Evolutionary conservation across 2,329 filamentous ascomycete species (phyloP), one percentile per base, ranked within the genome.

Genomic region (Sporothrix pseudoabietina): DNA sequence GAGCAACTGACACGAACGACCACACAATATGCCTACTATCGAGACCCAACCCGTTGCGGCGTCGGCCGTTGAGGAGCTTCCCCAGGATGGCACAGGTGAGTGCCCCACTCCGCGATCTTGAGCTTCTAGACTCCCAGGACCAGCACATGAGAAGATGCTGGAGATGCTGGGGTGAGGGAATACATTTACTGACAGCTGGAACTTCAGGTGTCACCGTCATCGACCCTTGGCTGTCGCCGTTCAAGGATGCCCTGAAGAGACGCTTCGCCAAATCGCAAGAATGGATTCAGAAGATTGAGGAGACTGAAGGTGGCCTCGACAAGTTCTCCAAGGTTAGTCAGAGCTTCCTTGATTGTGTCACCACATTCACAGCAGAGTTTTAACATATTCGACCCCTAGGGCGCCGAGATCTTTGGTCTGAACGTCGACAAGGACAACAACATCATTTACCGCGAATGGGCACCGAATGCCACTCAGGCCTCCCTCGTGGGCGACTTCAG

Each of bases 401-500:
- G 96, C 61, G 92, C 89, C 75, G 94, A 98, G 79, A 91, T 87
- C 75, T 97, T 92, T 79, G 96, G 96, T 72, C 89, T 99, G 82
- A 94, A 93, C 77, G 90, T 96, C 74, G 87, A 91, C 79, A 85
- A 89, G 71, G 90, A 97, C 78, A 93, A 93, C 81, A 94, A 94
- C 81, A 94, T 99, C 77, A 86, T 87, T 73, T 99, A 99, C 82
- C 89, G 94, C 77, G 96, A 99, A 87, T 99, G 96, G 96, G 96
- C 96, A 0, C 94, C 96, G 35, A 97, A 94, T 84, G 95, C 94
- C 71, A 85, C 89, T 55, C 87, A 92, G 79, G 96, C 96, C 69
- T 94, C 90, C 80, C 87, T 99, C 71, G 91, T 97, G 78, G 96
- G 96, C 75, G 96, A 98, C 78, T 99, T 98, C 86, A 99, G 92